A percentile compares a stretch with the other conserved stretches of the same genome.
These are phyloP conservation scores for Sequoiadendron giganteum DNA, from an alignment of 75 land plant genomes.

Conservation along the genomic window DNA sequence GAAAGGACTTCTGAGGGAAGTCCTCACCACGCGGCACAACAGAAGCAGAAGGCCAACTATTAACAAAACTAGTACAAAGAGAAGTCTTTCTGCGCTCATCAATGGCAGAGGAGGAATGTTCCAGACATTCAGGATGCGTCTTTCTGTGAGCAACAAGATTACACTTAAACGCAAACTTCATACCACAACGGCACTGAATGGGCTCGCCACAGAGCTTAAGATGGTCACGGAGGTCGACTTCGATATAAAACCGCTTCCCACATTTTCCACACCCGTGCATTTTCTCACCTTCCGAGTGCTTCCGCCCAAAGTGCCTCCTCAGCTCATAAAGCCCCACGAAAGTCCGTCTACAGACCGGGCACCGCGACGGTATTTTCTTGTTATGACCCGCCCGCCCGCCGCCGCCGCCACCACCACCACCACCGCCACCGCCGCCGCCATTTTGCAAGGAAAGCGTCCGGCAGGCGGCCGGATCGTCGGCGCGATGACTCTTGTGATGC, in stretches of 20 bases:
- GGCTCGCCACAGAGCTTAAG: conserved; percentile 48
- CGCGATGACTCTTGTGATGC: conserved; percentile 39
- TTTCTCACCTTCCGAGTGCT: conserved; percentile 52
- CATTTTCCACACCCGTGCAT: conserved; percentile 32
- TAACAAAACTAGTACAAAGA: no score
- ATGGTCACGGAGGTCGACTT: conserved; percentile 44
- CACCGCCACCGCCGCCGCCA: neutral
- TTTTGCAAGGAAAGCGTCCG: neutral
- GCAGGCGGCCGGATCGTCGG: neutral
- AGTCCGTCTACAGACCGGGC: conserved; percentile 34
- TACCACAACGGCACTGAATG: conserved; percentile 33
- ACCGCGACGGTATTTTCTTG: conserved; percentile 50
- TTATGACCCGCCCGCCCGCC: conserved; percentile 24
- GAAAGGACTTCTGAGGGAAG: neutral
- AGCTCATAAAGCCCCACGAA: conserved; percentile 51
- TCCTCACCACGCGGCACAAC: neutral
- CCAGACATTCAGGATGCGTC: conserved; percentile 25
- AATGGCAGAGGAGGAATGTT: neutral
- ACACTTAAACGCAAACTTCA: conserved; percentile 44
- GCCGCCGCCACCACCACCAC: neutral
- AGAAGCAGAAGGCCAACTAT: neutral
- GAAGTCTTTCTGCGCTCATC: neutral
- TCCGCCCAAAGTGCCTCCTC: conserved; percentile 41
- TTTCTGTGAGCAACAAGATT: conserved; percentile 38
- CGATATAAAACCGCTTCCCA: conserved; percentile 35